Evolutionary conservation across 495 filamentous ascomycete genomes (phyloP).

Genomic region (Achaetomiella virescens): DNA sequence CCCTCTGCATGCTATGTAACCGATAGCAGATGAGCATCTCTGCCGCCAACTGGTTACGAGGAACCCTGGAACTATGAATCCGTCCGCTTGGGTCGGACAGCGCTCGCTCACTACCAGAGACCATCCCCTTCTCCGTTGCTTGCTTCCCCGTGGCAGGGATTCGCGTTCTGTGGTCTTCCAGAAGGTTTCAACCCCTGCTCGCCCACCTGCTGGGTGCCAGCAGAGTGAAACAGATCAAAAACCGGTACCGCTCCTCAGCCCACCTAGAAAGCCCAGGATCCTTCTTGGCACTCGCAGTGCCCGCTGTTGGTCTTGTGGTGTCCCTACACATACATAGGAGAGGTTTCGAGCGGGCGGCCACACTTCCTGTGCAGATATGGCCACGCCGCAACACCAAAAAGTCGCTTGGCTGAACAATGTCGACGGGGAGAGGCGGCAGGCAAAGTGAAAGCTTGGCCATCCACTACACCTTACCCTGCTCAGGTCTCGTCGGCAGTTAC

Average conservation of each 20-base stretch:
- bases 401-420: background rate
- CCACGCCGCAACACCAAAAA: too few species aligned
- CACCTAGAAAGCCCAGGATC: too few species aligned
- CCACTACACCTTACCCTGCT: background rate
- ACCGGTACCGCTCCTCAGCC: too few species aligned
- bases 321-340: too few species aligned
- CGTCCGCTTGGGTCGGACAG: background rate
- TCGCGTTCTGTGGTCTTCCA: slow-evolving; percentile 7
- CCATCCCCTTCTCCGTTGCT: slow-evolving; percentile 15
- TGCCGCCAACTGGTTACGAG: too few species aligned
- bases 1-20: background rate
- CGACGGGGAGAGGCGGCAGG: background rate
- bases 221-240: too few species aligned
- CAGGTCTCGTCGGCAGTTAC: slow-evolving; percentile 24
- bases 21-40: background rate
- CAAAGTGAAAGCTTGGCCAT: background rate
- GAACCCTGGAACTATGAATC: background rate
- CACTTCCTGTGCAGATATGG: too few species aligned
- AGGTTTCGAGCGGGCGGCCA: too few species aligned
- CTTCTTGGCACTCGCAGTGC: too few species aligned
- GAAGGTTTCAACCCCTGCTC: slow-evolving; percentile 18
- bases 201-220: background rate
- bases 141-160: slow-evolving; percentile 16
- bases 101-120: background rate
- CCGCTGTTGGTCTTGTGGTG: background rate